Percentiles rank a stretch among this genome's conserved stretches.
Evolutionary conservation across 2,329 filamentous ascomycete species (phyloP).

Genomic region (Mycosphaerella sp.): DNA sequence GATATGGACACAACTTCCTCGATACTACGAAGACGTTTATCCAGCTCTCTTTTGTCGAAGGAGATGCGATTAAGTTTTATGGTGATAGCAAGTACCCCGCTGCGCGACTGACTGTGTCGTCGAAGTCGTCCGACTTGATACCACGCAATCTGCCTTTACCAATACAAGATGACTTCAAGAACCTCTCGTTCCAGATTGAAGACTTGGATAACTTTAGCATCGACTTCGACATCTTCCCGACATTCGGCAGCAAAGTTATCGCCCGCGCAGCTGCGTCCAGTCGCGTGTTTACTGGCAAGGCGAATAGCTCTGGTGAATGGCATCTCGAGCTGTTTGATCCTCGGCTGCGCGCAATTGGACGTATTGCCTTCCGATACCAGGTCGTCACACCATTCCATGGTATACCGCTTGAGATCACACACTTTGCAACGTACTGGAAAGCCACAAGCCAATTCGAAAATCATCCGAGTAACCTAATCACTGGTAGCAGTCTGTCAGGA

Average conservation of each 20-base stretch:
- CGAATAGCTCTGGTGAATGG: constrained; percentile 70
- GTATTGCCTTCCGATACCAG: constrained; percentile 89
- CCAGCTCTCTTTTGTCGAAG: constrained; percentile 80
- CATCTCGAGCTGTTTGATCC: constrained; percentile 90
- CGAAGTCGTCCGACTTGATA: constrained; percentile 91
- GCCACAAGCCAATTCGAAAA: constrained; percentile 89
- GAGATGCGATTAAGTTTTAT: constrained; percentile 84
- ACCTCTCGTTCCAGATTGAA: constrained; percentile 94
- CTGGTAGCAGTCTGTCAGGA: constrained; percentile 90
- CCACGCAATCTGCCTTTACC: constrained; percentile 93
- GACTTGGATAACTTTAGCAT: constrained; percentile 87
- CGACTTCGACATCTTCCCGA: constrained; percentile 96
- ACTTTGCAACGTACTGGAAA: constrained; percentile 99
- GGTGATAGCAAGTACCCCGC: constrained; percentile 95
- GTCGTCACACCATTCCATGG: constrained; percentile 95
- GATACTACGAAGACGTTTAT: constrained; percentile 90
- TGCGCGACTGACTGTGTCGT: constrained; percentile 89
- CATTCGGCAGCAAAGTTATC: constrained; percentile 95
- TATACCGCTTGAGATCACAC: constrained; percentile 88
- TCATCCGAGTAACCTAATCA: constrained; percentile 79
- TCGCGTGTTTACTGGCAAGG: constrained; percentile 69
- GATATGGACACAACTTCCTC: constrained; percentile 97
- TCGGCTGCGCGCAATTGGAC: constrained; percentile 80
- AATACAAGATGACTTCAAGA: constrained; percentile 89
- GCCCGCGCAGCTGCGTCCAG: constrained; percentile 90